phyloP scores from a whole-genome alignment of 192 early-diverging fungal genomes.

The Coemansia sp. region DNA sequence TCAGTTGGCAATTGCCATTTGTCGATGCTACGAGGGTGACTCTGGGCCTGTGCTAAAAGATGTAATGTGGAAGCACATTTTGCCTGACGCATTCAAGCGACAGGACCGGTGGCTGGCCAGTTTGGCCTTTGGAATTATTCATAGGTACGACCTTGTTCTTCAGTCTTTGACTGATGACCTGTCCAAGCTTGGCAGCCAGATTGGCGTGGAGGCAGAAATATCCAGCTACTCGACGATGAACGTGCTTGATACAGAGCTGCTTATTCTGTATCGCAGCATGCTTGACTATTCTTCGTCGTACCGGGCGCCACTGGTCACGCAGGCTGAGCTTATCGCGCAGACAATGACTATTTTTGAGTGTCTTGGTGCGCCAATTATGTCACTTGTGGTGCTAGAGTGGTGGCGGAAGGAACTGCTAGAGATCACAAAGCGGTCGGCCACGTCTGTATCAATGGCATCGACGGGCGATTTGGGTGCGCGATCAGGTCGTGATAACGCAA shows the following conservation, averaged over 20 bases:
- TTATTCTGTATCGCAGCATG: conserved; percentile 50
- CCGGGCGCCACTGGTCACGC: conserved; percentile 39
- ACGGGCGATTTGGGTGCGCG: neutral
- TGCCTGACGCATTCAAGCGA: conserved; percentile 38
- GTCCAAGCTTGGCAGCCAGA: conserved; percentile 25
- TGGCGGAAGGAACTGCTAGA: conserved; percentile 45
- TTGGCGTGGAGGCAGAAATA: conserved; percentile 25
- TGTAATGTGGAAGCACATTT: conserved; percentile 36
- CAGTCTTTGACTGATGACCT: conserved; percentile 43
- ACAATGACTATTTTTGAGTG: conserved; percentile 56
- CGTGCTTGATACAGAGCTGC: conserved; percentile 46
- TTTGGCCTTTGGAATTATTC: conserved; percentile 39
- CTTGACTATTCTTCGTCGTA: conserved; percentile 42
- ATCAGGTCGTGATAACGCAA: neutral
- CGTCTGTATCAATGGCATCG: neutral
- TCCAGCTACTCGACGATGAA: conserved; percentile 40
- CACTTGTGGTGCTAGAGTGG: conserved; percentile 54
- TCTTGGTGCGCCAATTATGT: conserved; percentile 50
- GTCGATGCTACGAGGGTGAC: conserved; percentile 88
- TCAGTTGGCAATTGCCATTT: conserved; percentile 90
- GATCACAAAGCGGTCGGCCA: conserved; percentile 13
- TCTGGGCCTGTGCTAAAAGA: conserved; percentile 45
- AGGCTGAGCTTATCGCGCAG: conserved; percentile 52
- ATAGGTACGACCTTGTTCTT: conserved; percentile 44
- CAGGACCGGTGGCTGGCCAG: conserved; percentile 52